These are phyloP conservation scores for Haplosporangium gracile DNA, from an alignment of 192 early-diverging fungal genomes.

Conservation along the genomic window DNA sequence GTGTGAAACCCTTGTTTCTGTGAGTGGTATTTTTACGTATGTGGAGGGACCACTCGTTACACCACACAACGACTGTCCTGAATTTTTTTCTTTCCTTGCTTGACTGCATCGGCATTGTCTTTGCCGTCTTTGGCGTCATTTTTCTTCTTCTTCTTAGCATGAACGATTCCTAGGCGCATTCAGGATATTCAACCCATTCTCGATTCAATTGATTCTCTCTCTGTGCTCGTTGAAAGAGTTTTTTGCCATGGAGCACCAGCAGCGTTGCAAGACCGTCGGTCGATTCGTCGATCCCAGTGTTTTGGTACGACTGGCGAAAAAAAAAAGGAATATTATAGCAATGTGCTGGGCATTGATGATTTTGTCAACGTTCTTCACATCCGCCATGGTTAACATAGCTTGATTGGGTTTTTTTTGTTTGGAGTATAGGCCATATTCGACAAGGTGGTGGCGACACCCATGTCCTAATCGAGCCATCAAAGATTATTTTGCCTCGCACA, in stretches of 20 bases:
- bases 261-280: constrained; percentile 22
- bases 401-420: neutral
- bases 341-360: neutral
- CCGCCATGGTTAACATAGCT: neutral
- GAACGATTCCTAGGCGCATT: constrained; percentile 31
- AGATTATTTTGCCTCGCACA: neutral
- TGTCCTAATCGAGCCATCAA: constrained; percentile 7
- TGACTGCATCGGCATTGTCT: no score
- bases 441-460: constrained; percentile 16
- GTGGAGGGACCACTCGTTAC: neutral
- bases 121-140: neutral
- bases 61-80: neutral
- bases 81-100: no score
- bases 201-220: constrained; percentile 36
- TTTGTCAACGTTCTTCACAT: neutral
- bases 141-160: constrained; percentile 5
- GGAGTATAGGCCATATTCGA: constrained; percentile 18
- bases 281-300: constrained; percentile 28
- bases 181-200: constrained; percentile 38
- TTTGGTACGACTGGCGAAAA: constrained; percentile 4
- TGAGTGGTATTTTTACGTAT: neutral
- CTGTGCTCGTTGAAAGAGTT: constrained; percentile 31
- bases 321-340: neutral
- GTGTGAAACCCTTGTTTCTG: neutral
- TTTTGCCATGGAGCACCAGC: constrained; percentile 27